A percentile compares a stretch with the other conserved stretches of the same genome.
Conservation (phyloP, 2,329 filamentous ascomycete genomes). For the Penicillium sp. region DNA sequence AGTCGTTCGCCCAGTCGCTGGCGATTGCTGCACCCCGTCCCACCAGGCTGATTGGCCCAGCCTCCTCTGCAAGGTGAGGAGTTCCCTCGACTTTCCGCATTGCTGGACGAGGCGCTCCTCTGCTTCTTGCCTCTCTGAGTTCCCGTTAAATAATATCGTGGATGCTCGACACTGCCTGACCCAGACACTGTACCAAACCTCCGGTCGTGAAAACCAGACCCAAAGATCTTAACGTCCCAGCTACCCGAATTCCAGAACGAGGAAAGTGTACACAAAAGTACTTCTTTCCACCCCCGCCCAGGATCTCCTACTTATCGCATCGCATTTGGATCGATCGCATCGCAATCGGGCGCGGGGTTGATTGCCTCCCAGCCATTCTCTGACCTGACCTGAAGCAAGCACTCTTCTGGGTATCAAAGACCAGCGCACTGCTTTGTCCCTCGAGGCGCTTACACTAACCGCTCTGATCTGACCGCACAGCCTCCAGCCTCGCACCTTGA, state of each 20-base stretch:
- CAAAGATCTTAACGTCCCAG: background rate
- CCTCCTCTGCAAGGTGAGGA: constrained; percentile 32
- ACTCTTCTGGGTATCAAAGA: constrained; percentile 7
- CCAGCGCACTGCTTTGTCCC: constrained; percentile 16
- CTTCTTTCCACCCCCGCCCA: background rate
- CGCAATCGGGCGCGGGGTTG: constrained; percentile 25
- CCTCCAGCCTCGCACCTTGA: background rate
- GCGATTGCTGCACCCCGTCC: background rate
- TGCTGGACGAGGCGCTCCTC: constrained; percentile 20
- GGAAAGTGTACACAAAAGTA: background rate
- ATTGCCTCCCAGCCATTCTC: constrained; percentile 22
- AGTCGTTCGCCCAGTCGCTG: background rate
- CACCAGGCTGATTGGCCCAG: constrained; percentile 33
- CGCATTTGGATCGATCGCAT: constrained; percentile 17
- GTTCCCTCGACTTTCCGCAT: constrained; percentile 23
- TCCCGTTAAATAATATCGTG: constrained; percentile 5
- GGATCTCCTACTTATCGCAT: background rate
- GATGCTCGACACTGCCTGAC: constrained; percentile 8
- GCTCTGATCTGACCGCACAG: constrained; percentile 5
- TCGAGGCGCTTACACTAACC: constrained; percentile 23
- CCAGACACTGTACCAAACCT: background rate
- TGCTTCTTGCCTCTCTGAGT: constrained; percentile 9
- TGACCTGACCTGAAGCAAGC: constrained; percentile 1
- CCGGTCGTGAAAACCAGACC: background rate
- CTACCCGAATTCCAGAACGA: background rate